Percentiles rank a stretch among this genome's conserved stretches.
Evolutionary conservation across 257 asterid genomes (phyloP).

Genomic region (Oldenlandia corymbosa): DNA sequence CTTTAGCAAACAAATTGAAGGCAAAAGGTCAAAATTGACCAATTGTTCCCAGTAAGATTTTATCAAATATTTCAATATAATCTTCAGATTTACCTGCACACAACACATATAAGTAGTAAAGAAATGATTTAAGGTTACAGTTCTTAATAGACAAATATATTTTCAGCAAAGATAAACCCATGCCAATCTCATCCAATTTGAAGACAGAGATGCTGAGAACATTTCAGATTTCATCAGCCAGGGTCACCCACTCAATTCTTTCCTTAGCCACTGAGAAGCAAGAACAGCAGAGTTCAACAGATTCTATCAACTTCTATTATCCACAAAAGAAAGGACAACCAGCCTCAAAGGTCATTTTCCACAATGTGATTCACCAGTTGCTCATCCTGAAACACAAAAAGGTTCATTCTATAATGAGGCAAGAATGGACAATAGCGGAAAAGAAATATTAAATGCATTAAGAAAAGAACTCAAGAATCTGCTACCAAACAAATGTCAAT

Average conservation of each 20-base stretch:
- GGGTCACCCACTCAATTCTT: background rate
- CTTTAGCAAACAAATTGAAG: conserved; percentile 66
- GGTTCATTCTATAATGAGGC: background rate
- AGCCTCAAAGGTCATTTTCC: conserved; percentile 77
- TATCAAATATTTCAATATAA: conserved; percentile 62
- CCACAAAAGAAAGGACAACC: conserved; percentile 73
- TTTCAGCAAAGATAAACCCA: no score
- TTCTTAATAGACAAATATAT: no score
- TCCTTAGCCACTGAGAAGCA: conserved; percentile 17
- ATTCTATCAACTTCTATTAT: conserved; percentile 86
- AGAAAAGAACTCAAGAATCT: background rate
- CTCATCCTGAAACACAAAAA: conserved; percentile 74
- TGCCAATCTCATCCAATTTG: no score
- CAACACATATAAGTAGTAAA: conserved; percentile 15
- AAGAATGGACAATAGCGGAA: no score
- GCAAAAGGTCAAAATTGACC: conserved; percentile 54
- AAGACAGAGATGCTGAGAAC: background rate
- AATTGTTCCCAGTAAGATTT: conserved; percentile 88
- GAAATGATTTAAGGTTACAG: conserved; percentile 2
- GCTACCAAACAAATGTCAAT: background rate
- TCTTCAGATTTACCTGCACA: conserved; percentile 82
- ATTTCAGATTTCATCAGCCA: background rate
- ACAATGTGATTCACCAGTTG: conserved; percentile 74
- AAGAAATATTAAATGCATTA: no score
- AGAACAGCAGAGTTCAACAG: conserved; percentile 92